phyloP scores from a whole-genome alignment of 306 rosid genomes.

The Crataegus laevigata region DNA sequence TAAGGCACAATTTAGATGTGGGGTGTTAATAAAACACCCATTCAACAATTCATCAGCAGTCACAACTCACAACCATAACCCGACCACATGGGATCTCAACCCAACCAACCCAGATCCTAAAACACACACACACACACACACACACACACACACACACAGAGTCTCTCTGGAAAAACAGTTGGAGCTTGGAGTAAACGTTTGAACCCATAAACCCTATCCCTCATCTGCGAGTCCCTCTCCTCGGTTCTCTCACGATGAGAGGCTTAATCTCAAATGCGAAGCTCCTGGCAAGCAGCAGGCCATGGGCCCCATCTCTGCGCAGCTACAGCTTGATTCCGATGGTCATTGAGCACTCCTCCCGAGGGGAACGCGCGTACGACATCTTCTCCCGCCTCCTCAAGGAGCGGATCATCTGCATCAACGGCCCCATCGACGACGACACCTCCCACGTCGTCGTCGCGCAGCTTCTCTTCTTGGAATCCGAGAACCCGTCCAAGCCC shows the following conservation, averaged over 20 bases:
- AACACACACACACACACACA: too few species aligned
- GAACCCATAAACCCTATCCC: conserved; percentile 1
- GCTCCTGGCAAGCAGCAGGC: conserved; percentile 2
- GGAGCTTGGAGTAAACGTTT: neutral
- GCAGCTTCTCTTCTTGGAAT: conserved; percentile 91
- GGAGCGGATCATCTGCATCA: conserved; percentile 94
- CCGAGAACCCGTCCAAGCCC: conserved; percentile 93
- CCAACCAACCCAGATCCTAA: neutral
- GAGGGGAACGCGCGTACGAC: conserved; percentile 96
- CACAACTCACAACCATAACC: neutral
- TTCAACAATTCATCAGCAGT: too few species aligned
- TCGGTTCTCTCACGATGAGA: conserved; percentile 24
- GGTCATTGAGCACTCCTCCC: conserved; percentile 93
- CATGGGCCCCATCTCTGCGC: conserved; percentile 24
- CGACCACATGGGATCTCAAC: neutral
- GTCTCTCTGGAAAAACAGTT: neutral
- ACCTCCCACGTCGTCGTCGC: conserved; percentile 97
- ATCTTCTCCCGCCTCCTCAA: conserved; percentile 96
- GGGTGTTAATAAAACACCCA: too few species aligned
- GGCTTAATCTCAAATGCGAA: conserved; percentile 31
- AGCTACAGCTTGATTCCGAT: conserved; percentile 64
- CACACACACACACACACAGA: too few species aligned
- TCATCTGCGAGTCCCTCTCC: neutral
- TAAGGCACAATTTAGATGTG: too few species aligned
- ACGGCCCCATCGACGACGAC: conserved; percentile 85